These are phyloP conservation scores for Amoeboaphelidium occidentale DNA, from an alignment of 371 early-diverging fungal species.

Conservation along the genomic window DNA sequence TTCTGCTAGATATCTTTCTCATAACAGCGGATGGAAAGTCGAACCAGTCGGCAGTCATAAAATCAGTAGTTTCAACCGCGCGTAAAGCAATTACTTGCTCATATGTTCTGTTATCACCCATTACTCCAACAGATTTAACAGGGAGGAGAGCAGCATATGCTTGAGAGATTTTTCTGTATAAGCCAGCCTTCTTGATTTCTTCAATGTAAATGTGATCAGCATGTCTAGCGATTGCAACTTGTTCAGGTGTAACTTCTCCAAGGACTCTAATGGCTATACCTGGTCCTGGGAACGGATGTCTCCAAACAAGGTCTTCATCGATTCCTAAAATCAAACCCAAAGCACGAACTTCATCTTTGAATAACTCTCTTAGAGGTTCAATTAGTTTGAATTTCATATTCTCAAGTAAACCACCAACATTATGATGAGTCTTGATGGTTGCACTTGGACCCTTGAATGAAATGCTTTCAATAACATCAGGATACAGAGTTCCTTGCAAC, in stretches of 20 bases:
- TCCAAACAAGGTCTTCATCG: slow-evolving; percentile 85
- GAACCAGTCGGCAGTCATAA: slow-evolving; percentile 95
- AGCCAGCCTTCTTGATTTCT: slow-evolving; percentile 85
- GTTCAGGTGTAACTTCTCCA: slow-evolving; percentile 73
- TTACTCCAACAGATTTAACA: slow-evolving; percentile 85
- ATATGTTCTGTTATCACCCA: slow-evolving; percentile 94
- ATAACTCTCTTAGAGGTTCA: slow-evolving; percentile 88
- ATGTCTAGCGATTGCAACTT: slow-evolving; percentile 74
- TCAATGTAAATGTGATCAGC: slow-evolving; percentile 92
- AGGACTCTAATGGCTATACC: slow-evolving; percentile 90
- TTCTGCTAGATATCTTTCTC: slow-evolving; percentile 70
- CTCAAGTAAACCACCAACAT: slow-evolving; percentile 84
- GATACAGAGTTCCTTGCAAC: slow-evolving; percentile 90
- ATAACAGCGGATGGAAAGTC: slow-evolving; percentile 56
- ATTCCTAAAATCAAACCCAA: slow-evolving; percentile 63
- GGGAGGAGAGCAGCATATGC: slow-evolving; percentile 88
- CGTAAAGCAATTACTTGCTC: slow-evolving; percentile 92
- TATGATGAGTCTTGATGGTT: slow-evolving; percentile 96
- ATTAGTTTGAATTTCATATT: slow-evolving; percentile 91
- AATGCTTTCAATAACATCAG: slow-evolving; percentile 92
- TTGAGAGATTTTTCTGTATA: slow-evolving; percentile 85
- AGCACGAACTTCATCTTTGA: slow-evolving; percentile 91
- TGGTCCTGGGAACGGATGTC: slow-evolving; percentile 96
- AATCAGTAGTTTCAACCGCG: slow-evolving; percentile 84
- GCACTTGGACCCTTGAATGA: slow-evolving; percentile 95